Evolutionary conservation across 2,329 filamentous ascomycete genomes (phyloP), one percentile per base, ranked within the genome.

Genomic region (Verticillium longisporum): DNA sequence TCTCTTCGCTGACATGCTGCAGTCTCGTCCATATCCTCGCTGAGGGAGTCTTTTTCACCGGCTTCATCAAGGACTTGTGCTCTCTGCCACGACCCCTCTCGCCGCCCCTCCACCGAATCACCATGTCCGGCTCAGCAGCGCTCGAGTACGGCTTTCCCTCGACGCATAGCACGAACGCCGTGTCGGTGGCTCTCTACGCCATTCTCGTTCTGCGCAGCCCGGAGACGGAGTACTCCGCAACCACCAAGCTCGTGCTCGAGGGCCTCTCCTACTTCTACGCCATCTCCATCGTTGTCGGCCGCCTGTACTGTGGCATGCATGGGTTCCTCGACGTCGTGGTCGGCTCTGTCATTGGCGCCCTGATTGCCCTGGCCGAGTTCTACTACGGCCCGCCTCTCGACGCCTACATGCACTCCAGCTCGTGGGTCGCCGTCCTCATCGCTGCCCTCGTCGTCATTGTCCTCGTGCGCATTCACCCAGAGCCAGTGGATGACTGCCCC

Each of bases 281-380:
- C 37, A 77, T 86, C 13, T 97, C 94, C 32, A 98, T 99, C 70
- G 84, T 97, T 50, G 79, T 98, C 64, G 95, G 95, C 6, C 87
- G 95, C 21, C 80, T 99, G 38, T 98, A 99, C 78, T 99, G 95
- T 71, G 95, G 95, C 63, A 99, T 99, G 95, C 95, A 99, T 75
- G 95, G 95, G 11, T 97, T 98, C 75, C 81, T 95, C 54, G 95
- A 99, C 74, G 92, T 98, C 31, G 76, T 95, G 14, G 75, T 95
- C 61, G 95, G 95, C 6, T 91, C 89, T 60, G 68, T 87, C 14
- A 81, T 97, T 61, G 95, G 95, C 36, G 88, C 87, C 11, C 75
- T 83, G 58, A 83, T 88, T 65, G 82, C 82, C 31, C 5, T 83
- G 33, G 66, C 85, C 64, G 85, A 88, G 70, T 87, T 85, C 69